These are phyloP conservation scores for Starmerella stellata DNA, from an alignment of 805 yeast species.

Conservation along the genomic window DNA sequence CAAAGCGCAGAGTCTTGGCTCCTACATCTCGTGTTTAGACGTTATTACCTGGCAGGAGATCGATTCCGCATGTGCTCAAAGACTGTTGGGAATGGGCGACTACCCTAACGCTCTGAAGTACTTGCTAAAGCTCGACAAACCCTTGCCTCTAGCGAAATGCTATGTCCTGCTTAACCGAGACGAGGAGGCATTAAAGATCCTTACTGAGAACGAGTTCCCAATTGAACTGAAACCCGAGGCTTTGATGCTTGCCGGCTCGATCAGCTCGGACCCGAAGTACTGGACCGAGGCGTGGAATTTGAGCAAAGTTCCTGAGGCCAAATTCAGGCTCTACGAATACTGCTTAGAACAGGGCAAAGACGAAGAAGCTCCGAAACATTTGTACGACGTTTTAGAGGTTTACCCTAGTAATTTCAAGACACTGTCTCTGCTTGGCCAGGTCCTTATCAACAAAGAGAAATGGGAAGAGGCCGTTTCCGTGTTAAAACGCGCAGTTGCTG, in stretches of 20 bases:
- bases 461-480: slow-evolving; percentile 76
- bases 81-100: slow-evolving; percentile 68
- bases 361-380: slow-evolving; percentile 41
- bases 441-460: slow-evolving; percentile 57
- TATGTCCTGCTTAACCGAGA: slow-evolving; percentile 71
- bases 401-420: slow-evolving; percentile 62
- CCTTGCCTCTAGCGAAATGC: slow-evolving; percentile 76
- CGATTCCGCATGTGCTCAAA: slow-evolving; percentile 70
- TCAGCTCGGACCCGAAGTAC: slow-evolving; percentile 49
- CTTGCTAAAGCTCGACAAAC: slow-evolving; percentile 57
- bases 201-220: slow-evolving; percentile 34
- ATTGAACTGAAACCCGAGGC: slow-evolving; percentile 71
- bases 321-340: slow-evolving; percentile 58
- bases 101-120: slow-evolving; percentile 76
- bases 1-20: slow-evolving; percentile 40
- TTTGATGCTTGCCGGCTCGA: slow-evolving; percentile 67
- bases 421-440: slow-evolving; percentile 86
- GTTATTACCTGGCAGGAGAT: slow-evolving; percentile 69
- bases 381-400: slow-evolving; percentile 53
- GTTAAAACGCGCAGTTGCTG: slow-evolving; percentile 70
- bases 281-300: slow-evolving; percentile 83
- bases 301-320: slow-evolving; percentile 70
- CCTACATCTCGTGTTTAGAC: slow-evolving; percentile 57
- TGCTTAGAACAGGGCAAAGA: slow-evolving; percentile 34
- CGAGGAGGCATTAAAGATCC: slow-evolving; percentile 41